Conservation (phyloP, 768 basidiomycete species). For the Sporobolomyces pararoseus region DNA sequence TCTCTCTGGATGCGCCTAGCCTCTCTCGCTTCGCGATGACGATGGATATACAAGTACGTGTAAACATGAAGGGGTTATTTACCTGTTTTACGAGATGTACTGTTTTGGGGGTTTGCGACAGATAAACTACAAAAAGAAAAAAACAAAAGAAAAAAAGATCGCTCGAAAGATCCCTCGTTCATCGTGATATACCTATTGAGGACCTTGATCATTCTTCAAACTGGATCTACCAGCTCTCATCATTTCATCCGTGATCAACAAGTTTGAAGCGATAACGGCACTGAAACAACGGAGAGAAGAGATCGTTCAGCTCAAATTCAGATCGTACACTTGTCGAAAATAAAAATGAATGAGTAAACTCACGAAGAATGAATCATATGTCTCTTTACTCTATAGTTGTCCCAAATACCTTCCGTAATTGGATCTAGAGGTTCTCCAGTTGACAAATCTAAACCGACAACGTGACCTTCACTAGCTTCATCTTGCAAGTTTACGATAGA, state of each 20-base stretch:
- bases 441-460: constrained; percentile 84
- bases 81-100: too few relatives aligned
- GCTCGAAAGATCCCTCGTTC: too few relatives aligned
- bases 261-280: constrained; percentile 77
- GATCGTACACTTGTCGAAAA: too few relatives aligned
- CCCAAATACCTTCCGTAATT: constrained; percentile 93
- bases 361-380: constrained; percentile 98
- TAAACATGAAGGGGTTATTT: too few relatives aligned
- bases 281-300: too few relatives aligned
- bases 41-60: too few relatives aligned
- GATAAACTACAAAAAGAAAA: neutral
- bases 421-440: constrained; percentile 97
- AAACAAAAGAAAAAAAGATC: neutral
- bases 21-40: too few relatives aligned
- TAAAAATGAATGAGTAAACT: constrained; percentile 46
- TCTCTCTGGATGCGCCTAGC: too few relatives aligned
- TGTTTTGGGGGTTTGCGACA: too few relatives aligned
- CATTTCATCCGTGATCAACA: constrained; percentile 94
- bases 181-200: constrained; percentile 4
- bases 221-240: constrained; percentile 49
- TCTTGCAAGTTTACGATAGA: constrained; percentile 89
- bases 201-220: constrained; percentile 24
- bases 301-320: too few relatives aligned
- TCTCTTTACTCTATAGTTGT: constrained; percentile 96
- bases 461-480: constrained; percentile 87